Base-by-base conservation (phyloP, 108 stramenopile genomes). In the Hondaea fermentalgiana region DNA sequence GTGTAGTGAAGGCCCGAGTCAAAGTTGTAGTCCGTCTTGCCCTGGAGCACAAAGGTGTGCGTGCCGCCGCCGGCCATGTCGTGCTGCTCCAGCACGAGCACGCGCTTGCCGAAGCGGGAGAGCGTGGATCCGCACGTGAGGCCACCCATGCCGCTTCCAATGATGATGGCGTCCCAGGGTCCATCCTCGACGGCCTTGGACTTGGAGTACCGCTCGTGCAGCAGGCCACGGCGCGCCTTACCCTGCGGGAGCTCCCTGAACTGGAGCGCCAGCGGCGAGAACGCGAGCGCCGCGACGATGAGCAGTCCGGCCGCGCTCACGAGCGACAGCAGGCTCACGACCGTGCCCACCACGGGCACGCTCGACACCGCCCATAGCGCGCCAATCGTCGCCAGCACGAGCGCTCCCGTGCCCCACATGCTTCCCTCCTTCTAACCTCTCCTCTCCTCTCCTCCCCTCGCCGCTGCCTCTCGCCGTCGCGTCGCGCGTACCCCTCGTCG, bases 131-230 rank as follows among this genome's bases (percentile, higher is more conserved):
- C 97, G 92, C 96, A 96, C 17, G 95, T 95, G 5, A 97, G 93
- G 14, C 97, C 97, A 5, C 95, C 96, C 45, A 97, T 91, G 12
- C 97, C 97, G 55, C 93, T 93, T 25, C 97, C 97, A 87, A 97
- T 96, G 10, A 97, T 93, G 35, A 96, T 92, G 45, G 92, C 93
- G 91, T 97, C 97, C 5, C 94, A 94, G 87, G 94, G 94, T n/a
- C 94, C 87, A 28, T 57, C 57, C 55, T 25, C 87, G n/a, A 23
- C 87, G 0, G 42, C 28, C 57, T 87, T 87, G 76, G 49, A n/a
- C 4, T 83, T 83, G 45, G 76, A 53, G 51, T 83, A 83, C 6
- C 76, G 76, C 76, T 83, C 76, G 76, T 83, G 45, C 49, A 83
- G 51, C 16, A 83, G 19, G 6, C 76, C 76, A 12, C 76, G 45